Evolutionary conservation across 306 rosid genomes (phyloP).

Genomic region (Sicyos baderoa): DNA sequence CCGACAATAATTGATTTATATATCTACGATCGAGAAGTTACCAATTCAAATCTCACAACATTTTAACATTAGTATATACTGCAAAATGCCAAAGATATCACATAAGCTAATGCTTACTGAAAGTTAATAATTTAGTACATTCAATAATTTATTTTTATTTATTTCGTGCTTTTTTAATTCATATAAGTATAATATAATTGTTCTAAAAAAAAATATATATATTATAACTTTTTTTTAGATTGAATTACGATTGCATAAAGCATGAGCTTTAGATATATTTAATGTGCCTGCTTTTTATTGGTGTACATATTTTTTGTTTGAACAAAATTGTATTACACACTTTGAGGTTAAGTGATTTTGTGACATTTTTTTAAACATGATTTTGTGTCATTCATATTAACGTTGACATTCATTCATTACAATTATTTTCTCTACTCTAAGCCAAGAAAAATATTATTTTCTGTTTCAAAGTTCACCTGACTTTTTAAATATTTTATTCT

Average conservation of each 20-base stretch:
- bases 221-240: no score
- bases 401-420: conserved; percentile 8
- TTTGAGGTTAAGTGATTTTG: not conserved
- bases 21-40: no score
- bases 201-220: no score
- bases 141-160: not conserved
- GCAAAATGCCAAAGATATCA: no score
- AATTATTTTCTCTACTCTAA: not conserved
- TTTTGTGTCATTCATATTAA: not conserved
- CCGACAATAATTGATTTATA: no score
- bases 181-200: not conserved
- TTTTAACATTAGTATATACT: no score
- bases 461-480: not conserved
- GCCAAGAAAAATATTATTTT: not conserved
- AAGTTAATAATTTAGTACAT: not conserved
- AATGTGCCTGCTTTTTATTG: no score
- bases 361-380: no score
- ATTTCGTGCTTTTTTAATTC: not conserved
- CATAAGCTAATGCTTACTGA: not conserved
- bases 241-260: no score
- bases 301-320: not conserved
- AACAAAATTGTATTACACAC: no score
- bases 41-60: no score
- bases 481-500: not conserved
- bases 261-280: no score